Evolutionary conservation across 192 early-diverging fungal genomes (phyloP), one percentile per base, ranked within the genome.

Genomic region (Mortierella hygrophila): DNA sequence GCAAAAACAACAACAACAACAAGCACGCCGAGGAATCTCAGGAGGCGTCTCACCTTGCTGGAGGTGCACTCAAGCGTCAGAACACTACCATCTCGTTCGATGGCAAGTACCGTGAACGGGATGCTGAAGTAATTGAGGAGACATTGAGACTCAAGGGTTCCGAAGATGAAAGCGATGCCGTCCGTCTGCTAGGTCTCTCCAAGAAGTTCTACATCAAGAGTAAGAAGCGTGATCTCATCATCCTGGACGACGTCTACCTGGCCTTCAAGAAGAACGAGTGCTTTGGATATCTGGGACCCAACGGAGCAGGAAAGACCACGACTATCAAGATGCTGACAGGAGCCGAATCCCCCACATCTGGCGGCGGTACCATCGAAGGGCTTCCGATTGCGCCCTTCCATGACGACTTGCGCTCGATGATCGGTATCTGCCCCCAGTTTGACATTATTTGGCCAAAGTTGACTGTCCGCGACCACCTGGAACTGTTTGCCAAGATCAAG

Each of bases 261-360:
- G 77, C 85, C 21, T 85, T 92, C 79, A 85, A 83, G 71, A 83
- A 78, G 55, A 90, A 90, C 35, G 90, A 90, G 70, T 90, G 89
- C 76, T 88, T 89, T 82, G 88, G 90, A 37, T 87, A 92, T 55
- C 78, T 92, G 57, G 91, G 92, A n/a, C 91, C 91, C 49, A 94
- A 94, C 76, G 93, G 93, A 46, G 89, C 89, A 6, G 93, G 93
- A 23, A 93, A 93, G 68, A 91, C 91, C 0, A 93, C 90, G 9
- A 89, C 88, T 16, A 81, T 90, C 74, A 82, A 81, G 65, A 89
- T 88, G 44, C 44, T 90, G 76, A 84, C 88, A 15, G 81, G 88
- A n/a, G 75, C 85, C 26, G 78, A 88, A 21, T 75, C 63, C 6
- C 90, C 89, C 18, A 82, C 88, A 18, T 73, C 80, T 16, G 90